Conservation (phyloP, 768 basidiomycete genomes). For the Clitopilus hobsonii region DNA sequence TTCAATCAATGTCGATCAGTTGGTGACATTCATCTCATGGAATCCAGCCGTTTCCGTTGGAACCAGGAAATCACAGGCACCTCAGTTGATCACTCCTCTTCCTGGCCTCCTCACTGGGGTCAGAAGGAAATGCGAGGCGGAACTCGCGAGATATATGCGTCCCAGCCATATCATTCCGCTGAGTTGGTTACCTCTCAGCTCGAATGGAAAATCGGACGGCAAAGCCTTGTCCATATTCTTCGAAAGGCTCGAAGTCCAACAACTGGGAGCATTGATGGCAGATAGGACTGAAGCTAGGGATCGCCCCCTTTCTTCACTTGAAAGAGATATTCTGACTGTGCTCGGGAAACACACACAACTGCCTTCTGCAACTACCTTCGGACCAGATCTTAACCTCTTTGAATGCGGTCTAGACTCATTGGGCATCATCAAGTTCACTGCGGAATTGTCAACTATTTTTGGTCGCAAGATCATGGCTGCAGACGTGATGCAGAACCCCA, state of each 20-base stretch:
- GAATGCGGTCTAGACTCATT: slow-evolving; percentile 28
- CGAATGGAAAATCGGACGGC: slow-evolving; percentile 31
- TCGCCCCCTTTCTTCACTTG: slow-evolving; percentile 13
- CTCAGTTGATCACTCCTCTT: slow-evolving; percentile 16
- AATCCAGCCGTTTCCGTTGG: slow-evolving; percentile 28
- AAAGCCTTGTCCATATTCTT: slow-evolving; percentile 28
- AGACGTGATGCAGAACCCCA: slow-evolving; percentile 24
- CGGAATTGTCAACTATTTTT: slow-evolving; percentile 18
- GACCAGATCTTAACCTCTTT: slow-evolving; percentile 23
- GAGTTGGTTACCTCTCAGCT: slow-evolving; percentile 42
- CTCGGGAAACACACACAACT: slow-evolving; percentile 17
- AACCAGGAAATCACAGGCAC: slow-evolving; percentile 27
- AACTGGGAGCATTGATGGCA: slow-evolving; percentile 17
- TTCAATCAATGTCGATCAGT: slow-evolving; percentile 35
- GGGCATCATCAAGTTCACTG: slow-evolving; percentile 21
- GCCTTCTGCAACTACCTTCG: slow-evolving; percentile 7
- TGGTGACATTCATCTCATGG: slow-evolving; percentile 44
- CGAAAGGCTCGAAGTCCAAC: slow-evolving; percentile 17
- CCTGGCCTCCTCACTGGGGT: slow-evolving; percentile 24
- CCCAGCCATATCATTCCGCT: slow-evolving; percentile 45
- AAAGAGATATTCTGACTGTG: slow-evolving; percentile 16
- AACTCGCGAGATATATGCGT: slow-evolving; percentile 47
- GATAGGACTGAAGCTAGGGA: not conserved
- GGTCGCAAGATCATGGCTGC: slow-evolving; percentile 17
- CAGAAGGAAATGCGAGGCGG: slow-evolving; percentile 29